These are phyloP conservation scores for Phytopythium delawarense DNA, from an alignment of 352 stramenopile genomes.

Conservation along the genomic window DNA sequence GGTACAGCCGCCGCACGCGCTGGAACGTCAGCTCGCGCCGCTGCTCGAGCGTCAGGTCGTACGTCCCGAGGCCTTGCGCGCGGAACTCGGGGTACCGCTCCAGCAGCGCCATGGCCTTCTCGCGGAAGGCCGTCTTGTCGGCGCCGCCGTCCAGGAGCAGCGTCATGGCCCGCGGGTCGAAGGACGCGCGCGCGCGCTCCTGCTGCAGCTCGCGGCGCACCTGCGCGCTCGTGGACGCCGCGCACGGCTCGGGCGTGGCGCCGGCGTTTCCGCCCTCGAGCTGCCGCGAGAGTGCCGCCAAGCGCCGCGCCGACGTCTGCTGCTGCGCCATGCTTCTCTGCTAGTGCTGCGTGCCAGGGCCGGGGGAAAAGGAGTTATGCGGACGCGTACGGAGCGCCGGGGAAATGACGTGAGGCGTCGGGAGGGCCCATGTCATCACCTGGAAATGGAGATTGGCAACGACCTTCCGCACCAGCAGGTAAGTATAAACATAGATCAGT, in stretches of 20 bases:
- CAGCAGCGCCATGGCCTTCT: conserved; percentile 49
- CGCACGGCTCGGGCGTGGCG: conserved; percentile 12
- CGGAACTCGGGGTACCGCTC: conserved; percentile 40
- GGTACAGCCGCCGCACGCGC: conserved; percentile 50
- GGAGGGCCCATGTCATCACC: neutral
- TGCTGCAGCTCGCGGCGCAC: conserved; percentile 41
- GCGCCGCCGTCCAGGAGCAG: conserved; percentile 54
- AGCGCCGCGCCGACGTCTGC: conserved; percentile 23
- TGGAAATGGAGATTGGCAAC: neutral
- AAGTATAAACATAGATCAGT: neutral
- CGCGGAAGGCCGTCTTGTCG: conserved; percentile 34
- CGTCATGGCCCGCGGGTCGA: conserved; percentile 51
- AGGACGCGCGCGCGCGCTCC: conserved; percentile 45
- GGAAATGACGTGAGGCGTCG: neutral
- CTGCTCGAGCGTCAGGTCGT: conserved; percentile 50
- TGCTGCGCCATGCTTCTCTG: conserved; percentile 21
- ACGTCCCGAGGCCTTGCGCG: conserved; percentile 24
- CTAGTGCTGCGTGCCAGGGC: neutral
- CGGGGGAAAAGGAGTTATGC: neutral
- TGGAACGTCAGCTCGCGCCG: conserved; percentile 45
- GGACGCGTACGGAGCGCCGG: neutral
- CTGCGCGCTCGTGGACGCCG: conserved; percentile 35
- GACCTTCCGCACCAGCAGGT: neutral
- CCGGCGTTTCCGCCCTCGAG: conserved; percentile 14
- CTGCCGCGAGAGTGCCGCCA: conserved; percentile 50